Conservation (phyloP, 179 eudicot species). For the Beta corolliflora region DNA sequence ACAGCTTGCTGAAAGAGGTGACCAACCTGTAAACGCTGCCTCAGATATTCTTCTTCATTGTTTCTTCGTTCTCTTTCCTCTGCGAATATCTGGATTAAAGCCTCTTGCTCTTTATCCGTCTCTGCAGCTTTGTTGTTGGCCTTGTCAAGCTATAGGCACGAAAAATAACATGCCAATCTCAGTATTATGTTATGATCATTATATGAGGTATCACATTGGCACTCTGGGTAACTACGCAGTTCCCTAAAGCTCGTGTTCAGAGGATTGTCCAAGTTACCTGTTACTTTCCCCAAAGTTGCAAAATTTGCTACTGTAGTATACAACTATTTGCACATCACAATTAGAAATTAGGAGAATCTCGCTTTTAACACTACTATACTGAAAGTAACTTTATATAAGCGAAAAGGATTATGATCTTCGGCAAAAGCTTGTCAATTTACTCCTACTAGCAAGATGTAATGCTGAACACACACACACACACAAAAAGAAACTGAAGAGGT, state of each 20-base stretch:
- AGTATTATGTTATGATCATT: background rate
- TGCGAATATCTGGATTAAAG: conserved; percentile 36
- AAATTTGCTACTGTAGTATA: too few species aligned
- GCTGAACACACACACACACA: background rate
- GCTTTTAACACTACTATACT: too few species aligned
- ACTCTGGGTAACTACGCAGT: too few species aligned
- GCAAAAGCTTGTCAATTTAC: background rate
- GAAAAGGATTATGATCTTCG: too few species aligned
- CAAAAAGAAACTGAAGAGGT: background rate
- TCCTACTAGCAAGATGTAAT: background rate
- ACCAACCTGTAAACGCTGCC: conserved; percentile 35
- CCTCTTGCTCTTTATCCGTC: conserved; percentile 58
- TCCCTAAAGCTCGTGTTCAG: too few species aligned
- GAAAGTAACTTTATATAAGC: too few species aligned
- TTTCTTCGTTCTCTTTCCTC: conserved; percentile 64
- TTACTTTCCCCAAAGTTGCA: too few species aligned
- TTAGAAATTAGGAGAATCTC: too few species aligned
- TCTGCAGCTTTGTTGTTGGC: conserved; percentile 31
- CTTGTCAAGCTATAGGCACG: conserved; percentile 5
- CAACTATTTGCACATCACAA: too few species aligned
- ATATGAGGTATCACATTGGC: too few species aligned
- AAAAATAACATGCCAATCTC: background rate
- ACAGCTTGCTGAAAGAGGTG: background rate
- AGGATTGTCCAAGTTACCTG: background rate
- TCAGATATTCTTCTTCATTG: conserved; percentile 38